Evolutionary conservation across 805 yeast genomes (phyloP), one percentile per base, ranked within the genome.

Genomic region (Hanseniaspora lachancei): DNA sequence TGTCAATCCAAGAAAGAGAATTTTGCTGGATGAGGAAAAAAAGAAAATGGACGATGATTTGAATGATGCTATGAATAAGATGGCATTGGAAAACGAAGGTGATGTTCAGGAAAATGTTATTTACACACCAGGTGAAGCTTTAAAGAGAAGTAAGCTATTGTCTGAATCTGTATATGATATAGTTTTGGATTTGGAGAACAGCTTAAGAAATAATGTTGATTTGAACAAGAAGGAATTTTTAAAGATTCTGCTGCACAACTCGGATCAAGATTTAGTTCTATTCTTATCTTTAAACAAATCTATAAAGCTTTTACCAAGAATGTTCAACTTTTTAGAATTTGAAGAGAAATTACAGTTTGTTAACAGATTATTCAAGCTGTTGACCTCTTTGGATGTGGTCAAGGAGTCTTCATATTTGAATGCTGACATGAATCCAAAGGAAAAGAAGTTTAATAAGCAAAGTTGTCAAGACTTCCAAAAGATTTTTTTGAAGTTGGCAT

Each of bases 281-380:
- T 56, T 35, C 71, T 75, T 91, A 60, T 79, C 86, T 29, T 85
- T 83, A 65, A 86, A 86, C 63, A 91, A 91, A 70, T 93, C 95
- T 57, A 81, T 88, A 73, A 89, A 88, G 68, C 77, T 88, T 39
- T 81, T 91, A 72, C 89, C 93, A 52, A 81, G 98, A 70, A 77
- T 87, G 58, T 88, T 88, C 74, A 85, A 87, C 64, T 86, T 89
- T 68, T 74, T 91, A 64, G 72, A 79, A 42, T 76, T 83, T 61
- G 87, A 84, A 61, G 91, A 87, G 65, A 80, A 86, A 61, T 74
- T 86, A 59, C 82, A 89, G 38, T 74, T 87, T 57, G 78, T 87
- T 55, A 86, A 89, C 49, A 77, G 86, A 54, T 74, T 91, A 40
- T 84, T 88, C 74, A 82, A 85, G 44, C 84, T 88, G 65, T 73